A percentile compares a stretch with the other conserved stretches of the same genome.
Evolutionary conservation across 495 filamentous ascomycete genomes (phyloP).

Genomic region (Xylaria palmicola): DNA sequence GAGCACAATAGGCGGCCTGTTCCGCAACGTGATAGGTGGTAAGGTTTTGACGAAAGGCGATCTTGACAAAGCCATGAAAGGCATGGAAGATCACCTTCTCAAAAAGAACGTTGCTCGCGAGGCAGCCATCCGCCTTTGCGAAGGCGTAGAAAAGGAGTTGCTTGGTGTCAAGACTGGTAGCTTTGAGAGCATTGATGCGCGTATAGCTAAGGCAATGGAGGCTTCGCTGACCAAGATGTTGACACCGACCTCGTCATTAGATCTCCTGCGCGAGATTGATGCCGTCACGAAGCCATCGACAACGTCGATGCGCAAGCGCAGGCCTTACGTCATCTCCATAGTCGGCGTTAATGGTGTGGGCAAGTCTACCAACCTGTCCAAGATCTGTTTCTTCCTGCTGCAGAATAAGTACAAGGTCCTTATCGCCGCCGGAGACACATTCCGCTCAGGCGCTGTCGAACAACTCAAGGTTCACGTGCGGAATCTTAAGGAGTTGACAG

Average conservation of each 20-base stretch:
- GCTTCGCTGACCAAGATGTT: constrained; percentile 89
- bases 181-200: constrained; percentile 87
- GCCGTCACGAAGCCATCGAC: constrained; percentile 64
- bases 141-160: constrained; percentile 85
- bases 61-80: constrained; percentile 85
- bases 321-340: constrained; percentile 95
- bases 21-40: constrained; percentile 91
- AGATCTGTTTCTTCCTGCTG: constrained; percentile 94
- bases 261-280: constrained; percentile 90
- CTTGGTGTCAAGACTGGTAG: constrained; percentile 87
- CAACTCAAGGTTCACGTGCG: constrained; percentile 91
- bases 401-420: constrained; percentile 97
- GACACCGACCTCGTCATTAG: constrained; percentile 90
- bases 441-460: constrained; percentile 95
- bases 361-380: constrained; percentile 94
- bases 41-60: constrained; percentile 86
- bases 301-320: constrained; percentile 53
- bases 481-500: constrained; percentile 81
- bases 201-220: constrained; percentile 81
- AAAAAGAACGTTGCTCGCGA: constrained; percentile 96
- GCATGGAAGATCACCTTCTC: constrained; percentile 92
- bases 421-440: constrained; percentile 94
- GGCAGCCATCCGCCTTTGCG: constrained; percentile 86
- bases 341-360: constrained; percentile 98
- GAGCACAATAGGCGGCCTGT: constrained; percentile 78